phyloP scores from a whole-genome alignment of 352 stramenopile species.

The Thraustotheca clavata region DNA sequence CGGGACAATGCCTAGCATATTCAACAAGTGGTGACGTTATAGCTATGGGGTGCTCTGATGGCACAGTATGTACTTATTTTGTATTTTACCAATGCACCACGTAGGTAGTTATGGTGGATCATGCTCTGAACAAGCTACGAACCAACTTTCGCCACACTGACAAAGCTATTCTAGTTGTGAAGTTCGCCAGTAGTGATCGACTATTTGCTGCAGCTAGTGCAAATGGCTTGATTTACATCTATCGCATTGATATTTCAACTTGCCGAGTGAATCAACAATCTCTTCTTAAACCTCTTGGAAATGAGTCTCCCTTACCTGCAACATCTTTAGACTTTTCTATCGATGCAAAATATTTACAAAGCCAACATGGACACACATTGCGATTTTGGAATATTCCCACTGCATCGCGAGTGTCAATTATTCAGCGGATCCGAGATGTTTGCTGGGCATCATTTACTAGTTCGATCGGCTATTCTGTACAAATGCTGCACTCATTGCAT shows the following conservation, averaged over 20 bases:
- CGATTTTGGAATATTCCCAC: constrained; percentile 59
- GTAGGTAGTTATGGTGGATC: constrained; percentile 38
- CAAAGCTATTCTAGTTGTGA: constrained; percentile 1
- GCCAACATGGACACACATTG: constrained; percentile 29
- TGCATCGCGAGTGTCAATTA: constrained; percentile 40
- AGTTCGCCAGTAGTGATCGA: constrained; percentile 5
- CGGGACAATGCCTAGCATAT: constrained; percentile 28
- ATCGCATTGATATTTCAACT: constrained; percentile 31
- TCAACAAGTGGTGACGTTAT: constrained; percentile 43
- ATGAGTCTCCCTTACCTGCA: constrained; percentile 25
- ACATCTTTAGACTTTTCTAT: constrained; percentile 56
- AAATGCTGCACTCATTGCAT: constrained; percentile 10
- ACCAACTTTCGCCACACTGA: constrained; percentile 9
- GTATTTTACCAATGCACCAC: constrained; percentile 15
- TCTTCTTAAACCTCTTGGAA: constrained; percentile 40
- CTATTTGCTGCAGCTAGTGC: constrained; percentile 43
- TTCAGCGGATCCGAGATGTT: constrained; percentile 33
- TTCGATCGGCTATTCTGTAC: constrained; percentile 38
- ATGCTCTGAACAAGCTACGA: constrained; percentile 24
- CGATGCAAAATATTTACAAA: constrained; percentile 50
- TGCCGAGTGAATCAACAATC: constrained; percentile 40
- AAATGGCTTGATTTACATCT: constrained; percentile 67
- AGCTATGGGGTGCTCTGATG: constrained; percentile 46
- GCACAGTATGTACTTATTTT: constrained; percentile 39
- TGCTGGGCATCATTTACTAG: constrained; percentile 48